Base-by-base conservation (phyloP, 2,329 filamentous ascomycete species). In the Venturia nashicola region DNA sequence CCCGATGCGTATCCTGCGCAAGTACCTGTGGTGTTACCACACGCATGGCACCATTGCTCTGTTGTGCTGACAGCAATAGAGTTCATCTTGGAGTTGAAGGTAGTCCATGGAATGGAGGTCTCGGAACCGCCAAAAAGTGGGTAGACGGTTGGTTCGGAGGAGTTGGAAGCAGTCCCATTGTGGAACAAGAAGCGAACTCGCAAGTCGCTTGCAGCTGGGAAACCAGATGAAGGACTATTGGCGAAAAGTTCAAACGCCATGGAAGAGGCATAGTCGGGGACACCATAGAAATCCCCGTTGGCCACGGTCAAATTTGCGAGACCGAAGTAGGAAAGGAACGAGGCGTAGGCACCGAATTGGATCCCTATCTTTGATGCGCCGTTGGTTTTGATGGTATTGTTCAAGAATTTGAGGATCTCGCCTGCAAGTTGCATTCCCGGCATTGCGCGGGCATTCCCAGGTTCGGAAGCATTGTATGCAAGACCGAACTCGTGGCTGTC, bases 191-290 rank as follows among this genome's bases (percentile, higher is more conserved):
- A 86, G 42, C 84, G 79, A 14, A 87, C 81, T 64, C 77, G 78
- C 46, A 86, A 74, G 4, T 86, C 82, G 0, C 78, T 74, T 18
- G 69, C 66, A 3, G 55, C 55, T 3, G 73, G 72, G 64, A 70
- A 71, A 5, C 65, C 68, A 7, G 72, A 68, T 2, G 80, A 80
- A 7, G 70, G 69, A 14, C 68, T 68, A 66, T 83, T 80, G 48
- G 83, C 86, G 69, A 85, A 82, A 27, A 81, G 82, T 78, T 96
- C 92, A 72, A 95, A 92, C 6, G 80, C 80, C 83, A 96, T 90
- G 67, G 85, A 85, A 2, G 86, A 88, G 5, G 91, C 91, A 70
- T 96, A 96, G 76, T 91, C 87, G n/a, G 87, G 85, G 14, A 96
- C 78, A 63, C 89, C 89, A 65, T 78, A 85, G 78, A 96, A 96